phyloP scores from a whole-genome alignment of 768 basidiomycete species.

The Lentinus tigrinus region DNA sequence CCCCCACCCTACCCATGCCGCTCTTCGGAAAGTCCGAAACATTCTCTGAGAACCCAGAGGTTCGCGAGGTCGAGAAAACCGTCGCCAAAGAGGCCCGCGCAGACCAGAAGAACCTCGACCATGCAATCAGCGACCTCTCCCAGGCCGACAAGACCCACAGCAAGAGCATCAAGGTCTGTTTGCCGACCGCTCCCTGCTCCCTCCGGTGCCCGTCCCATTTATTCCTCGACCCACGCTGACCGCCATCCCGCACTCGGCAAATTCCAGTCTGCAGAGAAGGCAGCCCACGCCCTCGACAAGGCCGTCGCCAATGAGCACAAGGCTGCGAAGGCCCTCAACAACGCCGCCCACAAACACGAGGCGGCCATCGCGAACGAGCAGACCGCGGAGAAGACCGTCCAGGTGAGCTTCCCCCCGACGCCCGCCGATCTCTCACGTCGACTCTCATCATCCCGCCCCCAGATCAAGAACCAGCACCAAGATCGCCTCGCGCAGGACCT shows the following conservation, averaged over 20 bases:
- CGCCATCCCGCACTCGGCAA: not conserved
- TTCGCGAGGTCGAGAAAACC: slow-evolving; percentile 44
- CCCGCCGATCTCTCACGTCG: not conserved
- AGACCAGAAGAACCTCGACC: slow-evolving; percentile 50
- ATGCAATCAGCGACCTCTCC: slow-evolving; percentile 52
- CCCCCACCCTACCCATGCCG: slow-evolving; percentile 24
- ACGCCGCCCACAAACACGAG: slow-evolving; percentile 54
- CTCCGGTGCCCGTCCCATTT: too few relatives aligned
- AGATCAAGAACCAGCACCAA: slow-evolving; percentile 30
- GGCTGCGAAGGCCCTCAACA: slow-evolving; percentile 47
- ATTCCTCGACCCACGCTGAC: not conserved
- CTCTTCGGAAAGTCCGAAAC: slow-evolving; percentile 25
- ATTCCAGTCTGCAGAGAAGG: slow-evolving; percentile 43
- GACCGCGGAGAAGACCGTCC: slow-evolving; percentile 42
- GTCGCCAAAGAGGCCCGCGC: slow-evolving; percentile 50
- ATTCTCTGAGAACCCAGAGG: slow-evolving; percentile 25
- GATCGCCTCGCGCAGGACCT: slow-evolving; percentile 24
- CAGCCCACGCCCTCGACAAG: slow-evolving; percentile 46
- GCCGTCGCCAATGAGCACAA: slow-evolving; percentile 51
- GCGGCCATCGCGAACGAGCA: slow-evolving; percentile 41
- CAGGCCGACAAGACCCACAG: slow-evolving; percentile 51
- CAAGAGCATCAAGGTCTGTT: slow-evolving; percentile 50
- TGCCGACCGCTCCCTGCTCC: not conserved
- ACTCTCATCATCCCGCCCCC: not conserved
- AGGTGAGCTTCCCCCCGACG: slow-evolving; percentile 33